Conservation (phyloP, 345 rosid genomes). For the Lepidium sativum region DNA sequence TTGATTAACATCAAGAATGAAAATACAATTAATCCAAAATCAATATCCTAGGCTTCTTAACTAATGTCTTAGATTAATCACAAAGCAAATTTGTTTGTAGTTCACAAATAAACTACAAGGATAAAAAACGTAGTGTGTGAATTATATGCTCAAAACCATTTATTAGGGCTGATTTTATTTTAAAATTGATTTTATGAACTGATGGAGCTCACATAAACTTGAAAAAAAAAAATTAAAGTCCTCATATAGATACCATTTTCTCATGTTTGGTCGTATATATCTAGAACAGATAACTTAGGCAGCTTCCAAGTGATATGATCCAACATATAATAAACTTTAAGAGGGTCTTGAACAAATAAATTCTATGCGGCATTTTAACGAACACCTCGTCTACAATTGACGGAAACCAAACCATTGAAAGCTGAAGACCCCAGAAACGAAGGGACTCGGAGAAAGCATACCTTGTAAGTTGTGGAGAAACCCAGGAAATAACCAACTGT, state of each 20-base stretch:
- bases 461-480: constrained; percentile 1
- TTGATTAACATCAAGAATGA: neutral
- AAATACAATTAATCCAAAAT: too few relatives aligned
- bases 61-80: neutral
- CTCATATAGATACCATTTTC: neutral
- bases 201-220: neutral
- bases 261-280: neutral
- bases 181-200: neutral
- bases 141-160: neutral
- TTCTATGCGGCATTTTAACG: constrained; percentile 17
- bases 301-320: neutral
- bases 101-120: neutral
- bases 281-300: neutral
- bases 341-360: neutral
- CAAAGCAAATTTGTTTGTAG: neutral
- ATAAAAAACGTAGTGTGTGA: neutral
- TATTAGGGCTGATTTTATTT: neutral
- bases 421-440: neutral
- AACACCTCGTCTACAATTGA: constrained; percentile 7
- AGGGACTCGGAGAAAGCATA: neutral
- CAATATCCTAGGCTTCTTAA: neutral
- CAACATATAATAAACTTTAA: neutral
- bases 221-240: neutral
- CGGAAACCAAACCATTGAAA: neutral
- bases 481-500: neutral